Evolutionary conservation across 768 basidiomycete genomes (phyloP), one percentile per base, ranked within the genome.

Genomic region (Kwoniella dejecticola): DNA sequence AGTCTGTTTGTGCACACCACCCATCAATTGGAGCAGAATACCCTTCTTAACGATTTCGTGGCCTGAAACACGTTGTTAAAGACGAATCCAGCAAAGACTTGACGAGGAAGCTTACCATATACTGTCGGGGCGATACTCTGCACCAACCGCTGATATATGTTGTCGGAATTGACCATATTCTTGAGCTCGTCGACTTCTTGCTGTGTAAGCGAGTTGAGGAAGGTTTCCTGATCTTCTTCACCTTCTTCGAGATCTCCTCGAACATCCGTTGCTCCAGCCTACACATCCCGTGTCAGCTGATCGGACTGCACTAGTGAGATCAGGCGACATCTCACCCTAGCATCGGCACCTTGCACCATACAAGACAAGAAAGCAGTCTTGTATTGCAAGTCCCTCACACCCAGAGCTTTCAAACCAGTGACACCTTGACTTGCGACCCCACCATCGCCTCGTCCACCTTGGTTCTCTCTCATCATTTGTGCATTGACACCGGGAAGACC

Each of bases 31-130:
- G 17, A 99, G 82, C 23, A 98, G 81, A 31, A 99, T 83, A 12
- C 96, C 96, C 77, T 99, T 99, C 82, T 99, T 98, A 70, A 98
- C 94, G 52, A 97, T 94, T 74, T 99, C 96, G 75, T 98, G 96
- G 1, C 96, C 81, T 81, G 46, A 52, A 23, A 17, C 23, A 40
- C 8, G n/a, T n/a, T n/a, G n/a, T n/a, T n/a, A n/a, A n/a, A n/a
- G n/a, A n/a, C n/a, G n/a, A n/a, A n/a, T n/a, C n/a, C n/a, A n/a
- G n/a, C n/a, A n/a, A n/a, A n/a, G n/a, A n/a, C n/a, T n/a, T n/a
- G n/a, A n/a, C n/a, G n/a, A n/a, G n/a, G n/a, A n/a, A 44, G 41
- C 74, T 58, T 41, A 81, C 81, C 96, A 71, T 97, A 98, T 1
- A 99, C 95, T 0, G 96, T 97, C 2, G 96, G 96, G 0, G 96